phyloP scores from a whole-genome alignment of 2,329 filamentous ascomycete genomes.

The Colletotrichum noveboracense region DNA sequence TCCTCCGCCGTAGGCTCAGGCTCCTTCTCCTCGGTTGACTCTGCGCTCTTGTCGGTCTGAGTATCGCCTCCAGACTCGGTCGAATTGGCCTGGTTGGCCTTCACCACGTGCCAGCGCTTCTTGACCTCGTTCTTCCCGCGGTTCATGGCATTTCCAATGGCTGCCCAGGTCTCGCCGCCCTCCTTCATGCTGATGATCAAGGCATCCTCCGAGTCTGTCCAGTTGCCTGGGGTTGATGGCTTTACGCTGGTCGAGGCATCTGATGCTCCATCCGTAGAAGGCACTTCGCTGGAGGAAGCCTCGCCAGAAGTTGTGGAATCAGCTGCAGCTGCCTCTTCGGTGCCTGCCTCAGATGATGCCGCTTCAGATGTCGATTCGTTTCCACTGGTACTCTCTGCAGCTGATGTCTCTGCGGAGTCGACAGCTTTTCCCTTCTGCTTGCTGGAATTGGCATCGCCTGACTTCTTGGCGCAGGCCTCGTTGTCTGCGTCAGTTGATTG shows the following conservation, averaged over 20 bases:
- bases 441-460: neutral
- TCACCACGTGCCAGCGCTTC: slow-evolving; percentile 37
- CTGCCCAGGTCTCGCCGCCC: slow-evolving; percentile 30
- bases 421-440: neutral
- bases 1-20: neutral
- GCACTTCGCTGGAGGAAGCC: neutral
- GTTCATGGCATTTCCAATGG: slow-evolving; percentile 32
- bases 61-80: neutral
- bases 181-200: slow-evolving; percentile 40
- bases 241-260: neutral
- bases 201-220: slow-evolving; percentile 40
- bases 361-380: neutral
- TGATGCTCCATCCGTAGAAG: neutral
- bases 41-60: neutral
- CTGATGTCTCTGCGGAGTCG: neutral
- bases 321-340: neutral
- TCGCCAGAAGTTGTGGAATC: neutral
- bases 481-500: neutral
- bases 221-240: slow-evolving; percentile 14
- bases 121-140: slow-evolving; percentile 32
- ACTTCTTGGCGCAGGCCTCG: neutral
- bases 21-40: slow-evolving; percentile 1
- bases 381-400: neutral
- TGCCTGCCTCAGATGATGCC: neutral
- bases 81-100: slow-evolving; percentile 24